Evolutionary conservation across 2,329 filamentous ascomycete genomes (phyloP), one percentile per base, ranked within the genome.

Genomic region (Alternaria arbusti): DNA sequence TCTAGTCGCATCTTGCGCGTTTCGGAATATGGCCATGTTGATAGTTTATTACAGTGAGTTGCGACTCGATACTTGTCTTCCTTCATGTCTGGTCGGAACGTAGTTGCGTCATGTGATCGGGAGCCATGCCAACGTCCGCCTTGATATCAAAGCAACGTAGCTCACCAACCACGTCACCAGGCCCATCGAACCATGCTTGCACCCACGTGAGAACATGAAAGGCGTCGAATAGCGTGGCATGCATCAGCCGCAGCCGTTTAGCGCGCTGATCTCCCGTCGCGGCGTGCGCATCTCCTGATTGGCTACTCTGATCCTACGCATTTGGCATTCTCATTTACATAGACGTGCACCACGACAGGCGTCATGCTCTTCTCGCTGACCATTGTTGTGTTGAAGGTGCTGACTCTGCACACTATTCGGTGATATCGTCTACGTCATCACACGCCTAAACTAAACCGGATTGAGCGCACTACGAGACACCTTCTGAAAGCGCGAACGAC

Each of bases 351-450:
- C 12, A 28, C 12, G 40, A 32, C 15, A 26, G 17, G 22, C 52
- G n/a, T 17, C 5, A 6, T 40, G 36, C 9, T 6, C 5, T 17
- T 25, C 44, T 45, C 11, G 58, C 15, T 40, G 28, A 11, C 50
- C 23, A 20, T 26, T 20, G 30, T 26, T 3, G 5, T 43, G 13
- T 45, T 45, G 13, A 6, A 44, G 30, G 40, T 46, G 46, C 28
- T 57, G 26, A 23, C 43, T 32, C 7, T 45, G 17, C 20, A 15
- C 32, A 23, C 28, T 32, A 45, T 54, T 32, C 11, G 5, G 32
- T 51, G 20, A 54, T 62, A 59, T 73, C 62, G 57, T 71, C 67
- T 68, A 76, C 72, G 73, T 76, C 72, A 76, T 61, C 26, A 59
- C 32, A 49, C 57, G n/a, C 32, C 1, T 12, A 40, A 46, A 43